A percentile compares a stretch with the other conserved stretches of the same genome.
Evolutionary conservation across 495 filamentous ascomycete species (phyloP).

Genomic region (Talaromyces liani): DNA sequence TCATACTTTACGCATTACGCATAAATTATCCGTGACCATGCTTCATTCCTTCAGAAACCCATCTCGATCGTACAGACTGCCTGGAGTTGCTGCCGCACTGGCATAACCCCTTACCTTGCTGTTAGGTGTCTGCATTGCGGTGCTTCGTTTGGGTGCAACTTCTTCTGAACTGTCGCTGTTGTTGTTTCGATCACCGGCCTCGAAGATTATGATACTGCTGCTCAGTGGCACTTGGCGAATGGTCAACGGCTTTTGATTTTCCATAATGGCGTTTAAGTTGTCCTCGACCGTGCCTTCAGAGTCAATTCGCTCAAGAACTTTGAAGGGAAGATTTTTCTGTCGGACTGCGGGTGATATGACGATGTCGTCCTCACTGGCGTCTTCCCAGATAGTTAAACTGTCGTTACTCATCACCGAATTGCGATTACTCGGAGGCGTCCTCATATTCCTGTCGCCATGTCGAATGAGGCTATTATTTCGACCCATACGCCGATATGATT

Average conservation of each 20-base stretch:
- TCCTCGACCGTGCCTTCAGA: constrained; percentile 7
- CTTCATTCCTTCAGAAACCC: constrained; percentile 39
- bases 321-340: constrained; percentile 6
- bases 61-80: constrained; percentile 41
- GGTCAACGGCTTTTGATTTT: background rate
- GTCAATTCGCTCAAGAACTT: constrained; percentile 7
- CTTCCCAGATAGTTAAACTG: constrained; percentile 37
- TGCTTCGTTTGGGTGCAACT: background rate
- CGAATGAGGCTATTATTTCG: background rate
- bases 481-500: constrained; percentile 8
- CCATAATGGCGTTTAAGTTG: background rate
- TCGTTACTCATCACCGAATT: constrained; percentile 9
- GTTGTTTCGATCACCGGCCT: background rate
- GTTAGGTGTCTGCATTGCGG: constrained; percentile 2
- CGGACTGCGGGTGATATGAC: background rate
- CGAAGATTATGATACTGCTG: constrained; percentile 7
- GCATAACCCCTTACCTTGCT: background rate
- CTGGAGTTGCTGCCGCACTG: constrained; percentile 27
- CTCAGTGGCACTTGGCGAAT: constrained; percentile 8
- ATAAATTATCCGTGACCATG: constrained; percentile 6
- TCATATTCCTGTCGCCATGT: background rate
- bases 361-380: constrained; percentile 11
- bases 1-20: constrained; percentile 7
- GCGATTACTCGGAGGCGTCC: constrained; percentile 1
- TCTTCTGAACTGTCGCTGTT: constrained; percentile 6